A percentile compares a stretch with the other conserved stretches of the same genome.
These are phyloP conservation scores for Penicillium cosmopolitanum DNA, from an alignment of 495 filamentous ascomycete species.

Conservation along the genomic window DNA sequence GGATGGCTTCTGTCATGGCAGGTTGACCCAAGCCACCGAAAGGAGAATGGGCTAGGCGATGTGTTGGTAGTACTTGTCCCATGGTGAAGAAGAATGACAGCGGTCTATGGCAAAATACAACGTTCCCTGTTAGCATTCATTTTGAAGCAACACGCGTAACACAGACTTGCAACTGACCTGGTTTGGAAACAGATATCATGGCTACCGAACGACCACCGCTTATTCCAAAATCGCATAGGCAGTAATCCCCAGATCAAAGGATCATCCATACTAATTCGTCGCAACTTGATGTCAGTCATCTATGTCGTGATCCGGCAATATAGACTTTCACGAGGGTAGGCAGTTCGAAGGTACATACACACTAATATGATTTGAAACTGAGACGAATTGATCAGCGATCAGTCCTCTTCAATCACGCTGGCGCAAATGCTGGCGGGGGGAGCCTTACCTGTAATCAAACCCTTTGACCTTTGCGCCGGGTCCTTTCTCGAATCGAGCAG, in stretches of 20 bases:
- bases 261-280: constrained; percentile 77
- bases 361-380: constrained; percentile 94
- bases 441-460: constrained; percentile 79
- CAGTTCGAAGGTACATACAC: constrained; percentile 72
- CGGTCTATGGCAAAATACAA: constrained; percentile 39
- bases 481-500: constrained; percentile 73
- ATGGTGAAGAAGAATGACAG: constrained; percentile 74
- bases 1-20: constrained; percentile 82
- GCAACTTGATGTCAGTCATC: constrained; percentile 34
- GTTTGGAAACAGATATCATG: constrained; percentile 83
- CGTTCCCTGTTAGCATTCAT: constrained; percentile 24
- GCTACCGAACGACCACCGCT: constrained; percentile 85
- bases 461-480: constrained; percentile 67
- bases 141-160: not conserved
- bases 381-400: not conserved
- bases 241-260: constrained; percentile 90
- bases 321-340: constrained; percentile 14
- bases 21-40: constrained; percentile 82
- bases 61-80: constrained; percentile 89
- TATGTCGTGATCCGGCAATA: constrained; percentile 13
- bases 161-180: constrained; percentile 28
- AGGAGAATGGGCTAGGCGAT: constrained; percentile 73
- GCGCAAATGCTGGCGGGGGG: not conserved
- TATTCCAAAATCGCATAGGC: constrained; percentile 71
- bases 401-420: not conserved